phyloP scores from a whole-genome alignment of 1,284 basidiomycete species.

The Malassezia arunalokei region DNA sequence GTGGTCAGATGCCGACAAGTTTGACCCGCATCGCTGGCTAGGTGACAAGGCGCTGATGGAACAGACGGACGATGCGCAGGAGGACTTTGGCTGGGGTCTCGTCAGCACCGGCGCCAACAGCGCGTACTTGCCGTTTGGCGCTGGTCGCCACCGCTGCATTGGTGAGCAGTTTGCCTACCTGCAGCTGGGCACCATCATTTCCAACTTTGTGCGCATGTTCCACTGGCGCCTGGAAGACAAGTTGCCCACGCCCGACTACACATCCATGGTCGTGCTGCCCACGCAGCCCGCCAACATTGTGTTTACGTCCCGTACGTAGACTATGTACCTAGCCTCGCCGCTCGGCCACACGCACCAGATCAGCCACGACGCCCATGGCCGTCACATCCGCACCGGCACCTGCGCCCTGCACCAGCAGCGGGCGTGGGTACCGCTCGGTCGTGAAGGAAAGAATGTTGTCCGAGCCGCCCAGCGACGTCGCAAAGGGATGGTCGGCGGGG shows the following conservation, averaged over 20 bases:
- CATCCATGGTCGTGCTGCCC: slow-evolving; percentile 63
- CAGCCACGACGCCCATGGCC: slow-evolving; percentile 88
- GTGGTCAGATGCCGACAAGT: slow-evolving; percentile 56
- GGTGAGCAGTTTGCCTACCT: slow-evolving; percentile 95
- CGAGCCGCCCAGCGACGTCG: slow-evolving; percentile 81
- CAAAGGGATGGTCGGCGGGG: slow-evolving; percentile 76
- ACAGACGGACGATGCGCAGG: slow-evolving; percentile 70
- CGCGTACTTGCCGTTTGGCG: slow-evolving; percentile 85
- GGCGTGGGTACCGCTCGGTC: slow-evolving; percentile 60
- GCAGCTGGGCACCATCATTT: slow-evolving; percentile 74
- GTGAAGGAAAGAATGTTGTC: slow-evolving; percentile 98
- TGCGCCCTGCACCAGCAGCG: slow-evolving; percentile 78
- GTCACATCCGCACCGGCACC: slow-evolving; percentile 94
- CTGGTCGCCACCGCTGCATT: slow-evolving; percentile 77
- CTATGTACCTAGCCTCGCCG: slow-evolving; percentile 20
- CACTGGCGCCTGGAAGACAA: slow-evolving; percentile 58
- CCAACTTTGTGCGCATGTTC: slow-evolving; percentile 64
- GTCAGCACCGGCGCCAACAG: slow-evolving; percentile 50
- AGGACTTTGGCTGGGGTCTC: slow-evolving; percentile 87
- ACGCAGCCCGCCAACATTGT: slow-evolving; percentile 27
- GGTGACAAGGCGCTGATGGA: slow-evolving; percentile 48
- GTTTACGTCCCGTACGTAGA: slow-evolving; percentile 1
- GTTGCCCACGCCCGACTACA: slow-evolving; percentile 74
- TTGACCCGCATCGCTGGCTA: slow-evolving; percentile 75
- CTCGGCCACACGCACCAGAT: slow-evolving; percentile 50